Evolutionary conservation across 2,329 filamentous ascomycete species (phyloP), one percentile per base, ranked within the genome.

Genomic region (Xylaria arbuscula): DNA sequence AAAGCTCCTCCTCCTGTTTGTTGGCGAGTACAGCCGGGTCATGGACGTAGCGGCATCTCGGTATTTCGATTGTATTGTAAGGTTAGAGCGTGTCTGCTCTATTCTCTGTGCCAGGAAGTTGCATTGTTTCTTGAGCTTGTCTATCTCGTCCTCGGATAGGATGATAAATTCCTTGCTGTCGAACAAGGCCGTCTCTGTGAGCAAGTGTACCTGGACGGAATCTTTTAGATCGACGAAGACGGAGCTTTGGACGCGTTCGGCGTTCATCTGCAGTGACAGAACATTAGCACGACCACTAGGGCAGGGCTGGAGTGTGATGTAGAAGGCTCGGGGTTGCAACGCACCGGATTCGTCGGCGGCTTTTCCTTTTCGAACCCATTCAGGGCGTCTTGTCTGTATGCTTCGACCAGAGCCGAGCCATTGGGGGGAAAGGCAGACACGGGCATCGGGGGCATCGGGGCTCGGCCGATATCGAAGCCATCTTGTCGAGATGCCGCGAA

Each of bases 41-140:
- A 99, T 90, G 48, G 94, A 97, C 72, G 91, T 88, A 11, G 96
- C 93, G 0, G 96, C 96, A 85, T 98, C 95, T 74, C 94, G 92
- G 75, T 98, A 93, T 83, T 98, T 99, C 63, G 90, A 92, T 80
- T 99, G 96, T 54, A 98, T 89, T 38, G 90, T 90, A 45, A 99
- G 86, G 80, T 95, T 97, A 68, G 93, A 88, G 72, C 91, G 89
- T 22, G 93, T 90, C 45, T 93, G 90, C 70, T 95, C 92, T 72
- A 97, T 90, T n/a, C 93, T 91, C 76, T 90, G 88, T 32, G 87
- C 85, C 58, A 98, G 81, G 42, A 89, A 84, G 67, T 89, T 87
- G 70, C 90, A 88, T 83, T 97, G 93, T 79, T 94, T 97, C 85
- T 98, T 99, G 75, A 98, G 82, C 55, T 89, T 87, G 72, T 98